Evolutionary conservation across 148 eudicot species (phyloP), one percentile per base, ranked within the genome.

Genomic region (Cornus suecica): DNA sequence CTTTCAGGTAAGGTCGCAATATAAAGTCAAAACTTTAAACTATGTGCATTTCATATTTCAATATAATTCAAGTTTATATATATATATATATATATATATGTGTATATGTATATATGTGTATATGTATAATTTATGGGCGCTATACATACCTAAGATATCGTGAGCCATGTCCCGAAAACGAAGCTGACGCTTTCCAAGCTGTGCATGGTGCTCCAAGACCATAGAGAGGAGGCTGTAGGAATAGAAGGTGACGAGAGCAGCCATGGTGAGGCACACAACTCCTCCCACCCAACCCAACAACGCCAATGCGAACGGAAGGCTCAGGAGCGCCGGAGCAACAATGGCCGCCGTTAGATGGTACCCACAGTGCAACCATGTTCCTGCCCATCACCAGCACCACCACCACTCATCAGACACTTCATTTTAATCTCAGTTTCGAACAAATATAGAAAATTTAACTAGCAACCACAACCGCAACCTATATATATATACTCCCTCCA

Each of bases 321-420:
- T 85, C 25, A 85, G 78, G 10, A 87, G 75, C 22, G 81, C 85
- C 69, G 90, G 90, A 15, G 84, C 86, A 2, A 87, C 90, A 24
- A 87, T 87, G 4, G 90, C 90, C 27, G 87, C 71, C 27, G 90
- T 87, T 77, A 87, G 30, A 69, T 87, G 90, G 77, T 83, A 87
- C 24, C 90, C 90, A 25, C 87, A 79, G 79, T 87, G 90, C 83
- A 78, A 83, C 90, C 90, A 87, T 41, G 87, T 79, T 66, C 90
- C 90, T 87, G 24, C 24, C 25, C 25, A 1, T 18, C 54, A 48
- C 54, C 20, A 58, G 23, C n/a, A n/a, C n/a, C n/a, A n/a, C n/a
- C n/a, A n/a, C 15, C 62, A 20, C 62, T 20, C 25, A 58, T 4
- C 15, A n/a, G n/a, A 13, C 54, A 45, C 10, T 48, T 48, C 18